Base-by-base conservation (phyloP, 202 grass and related monocot genomes). In the Setaria viridis region DNA sequence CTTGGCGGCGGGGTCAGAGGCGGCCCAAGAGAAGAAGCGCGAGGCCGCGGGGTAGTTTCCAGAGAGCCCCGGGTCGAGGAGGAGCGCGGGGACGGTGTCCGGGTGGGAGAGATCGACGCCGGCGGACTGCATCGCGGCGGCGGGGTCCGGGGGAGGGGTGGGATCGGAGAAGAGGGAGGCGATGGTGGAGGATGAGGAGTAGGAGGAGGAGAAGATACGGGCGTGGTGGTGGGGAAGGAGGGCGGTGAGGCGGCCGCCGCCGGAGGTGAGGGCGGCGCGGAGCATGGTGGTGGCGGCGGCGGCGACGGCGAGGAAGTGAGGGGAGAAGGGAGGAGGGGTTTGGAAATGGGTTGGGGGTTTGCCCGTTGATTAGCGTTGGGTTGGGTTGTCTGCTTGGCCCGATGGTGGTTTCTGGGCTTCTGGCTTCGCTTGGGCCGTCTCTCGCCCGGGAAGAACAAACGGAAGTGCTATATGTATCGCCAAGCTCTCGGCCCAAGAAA, bases 81-180 rank as follows among this genome's bases (percentile, higher is more conserved):
- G 88, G 63, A 89, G 83, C 16, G 78, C 77, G 25, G 82, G 72
- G 72, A 89, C 74, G 78, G 83, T 76, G 72, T 89, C 74, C 54
- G 83, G 83, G 83, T 85, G 77, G 64, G 78, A 63, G 71, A 89
- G 78, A 30, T 89, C 78, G 64, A 89, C 64, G 83, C 88, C 78
- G 51, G 77, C 77, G 39, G 82, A 76, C 54, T 82, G 82, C 71
- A 89, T 70, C 77, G 82, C 70, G 12, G 70, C 45, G 71, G 78
- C 29, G 35, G 82, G 63, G 42, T 89, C 83, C 2, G 70, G 43
- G 25, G 63, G 62, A 47, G 54, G 45, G 11, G 77, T 54, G 7
- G 82, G 70, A 11, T 71, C 63, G 45, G 77, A 85, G 21, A 85
- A 89, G 64, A 89, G 49, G 34, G 78, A 29, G 3, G 71, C 83